Conservation (phyloP, 331 rosid genomes). For the Malus hybrid region DNA sequence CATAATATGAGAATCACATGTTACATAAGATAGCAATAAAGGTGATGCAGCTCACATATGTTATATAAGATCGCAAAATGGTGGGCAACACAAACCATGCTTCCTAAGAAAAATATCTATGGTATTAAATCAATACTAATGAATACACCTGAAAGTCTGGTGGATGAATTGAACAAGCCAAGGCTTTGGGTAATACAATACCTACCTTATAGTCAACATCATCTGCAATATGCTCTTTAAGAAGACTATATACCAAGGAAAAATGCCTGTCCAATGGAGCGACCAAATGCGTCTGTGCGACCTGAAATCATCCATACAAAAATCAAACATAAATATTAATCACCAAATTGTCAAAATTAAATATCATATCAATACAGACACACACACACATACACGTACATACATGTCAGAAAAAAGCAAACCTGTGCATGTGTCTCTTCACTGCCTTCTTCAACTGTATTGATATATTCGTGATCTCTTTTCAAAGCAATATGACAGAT, state of each 20-base stretch:
- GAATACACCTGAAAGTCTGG: not conserved
- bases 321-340: not conserved
- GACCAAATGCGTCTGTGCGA: constrained; percentile 61
- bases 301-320: constrained; percentile 54
- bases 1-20: not conserved
- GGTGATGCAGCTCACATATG: not conserved
- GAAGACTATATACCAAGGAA: constrained; percentile 51
- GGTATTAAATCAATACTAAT: not conserved
- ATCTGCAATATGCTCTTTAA: constrained; percentile 85
- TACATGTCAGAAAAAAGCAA: constrained; percentile 4
- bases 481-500: constrained; percentile 83
- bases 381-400: not conserved
- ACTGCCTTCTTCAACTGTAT: constrained; percentile 76
- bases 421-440: constrained; percentile 98
- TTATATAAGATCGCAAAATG: not conserved
- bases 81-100: not conserved
- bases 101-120: not conserved
- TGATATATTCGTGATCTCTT: constrained; percentile 84
- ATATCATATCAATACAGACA: not conserved
- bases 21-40: constrained; percentile 1
- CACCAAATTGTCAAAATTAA: not conserved
- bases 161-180: not conserved
- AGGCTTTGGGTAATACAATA: constrained; percentile 5
- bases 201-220: constrained; percentile 88
- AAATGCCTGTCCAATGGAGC: constrained; percentile 83